phyloP scores from a whole-genome alignment of 768 basidiomycete genomes.

The Sistotremastrum suecicum region DNA sequence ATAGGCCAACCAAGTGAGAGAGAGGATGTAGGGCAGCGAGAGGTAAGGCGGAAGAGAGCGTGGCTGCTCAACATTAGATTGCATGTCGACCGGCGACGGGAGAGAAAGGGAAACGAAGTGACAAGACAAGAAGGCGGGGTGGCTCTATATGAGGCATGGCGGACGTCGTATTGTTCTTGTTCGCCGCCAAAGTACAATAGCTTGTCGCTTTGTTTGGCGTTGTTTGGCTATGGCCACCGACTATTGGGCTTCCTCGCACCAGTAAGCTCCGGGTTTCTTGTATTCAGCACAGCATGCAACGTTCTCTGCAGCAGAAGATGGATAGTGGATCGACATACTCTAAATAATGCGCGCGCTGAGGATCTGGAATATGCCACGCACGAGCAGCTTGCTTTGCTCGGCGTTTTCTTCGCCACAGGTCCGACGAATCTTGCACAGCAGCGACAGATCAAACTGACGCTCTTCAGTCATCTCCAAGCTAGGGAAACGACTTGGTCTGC shows the following conservation, averaged over 20 bases:
- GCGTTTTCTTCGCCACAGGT: conserved; percentile 86
- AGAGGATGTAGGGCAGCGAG: conserved; percentile 66
- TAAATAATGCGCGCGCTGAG: conserved; percentile 58
- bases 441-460: not conserved
- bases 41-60: conserved; percentile 63
- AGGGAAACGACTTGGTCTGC: conserved; percentile 65
- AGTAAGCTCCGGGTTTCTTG: conserved; percentile 31
- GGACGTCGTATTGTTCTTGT: no score
- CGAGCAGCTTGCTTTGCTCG: conserved; percentile 65
- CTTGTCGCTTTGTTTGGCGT: no score
- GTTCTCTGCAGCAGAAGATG: conserved; percentile 60
- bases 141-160: no score
- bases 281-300: conserved; percentile 4
- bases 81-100: no score
- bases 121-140: no score
- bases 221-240: conserved; percentile 57
- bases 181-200: no score
- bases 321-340: conserved; percentile 70
- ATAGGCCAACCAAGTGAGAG: conserved; percentile 83
- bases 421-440: conserved; percentile 11
- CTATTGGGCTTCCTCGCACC: conserved; percentile 88
- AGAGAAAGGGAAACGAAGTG: no score
- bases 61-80: not conserved
- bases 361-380: conserved; percentile 72
- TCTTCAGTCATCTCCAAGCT: conserved; percentile 68